phyloP scores from a whole-genome alignment of 495 filamentous ascomycete species.

The Annulohypoxylon stygium region DNA sequence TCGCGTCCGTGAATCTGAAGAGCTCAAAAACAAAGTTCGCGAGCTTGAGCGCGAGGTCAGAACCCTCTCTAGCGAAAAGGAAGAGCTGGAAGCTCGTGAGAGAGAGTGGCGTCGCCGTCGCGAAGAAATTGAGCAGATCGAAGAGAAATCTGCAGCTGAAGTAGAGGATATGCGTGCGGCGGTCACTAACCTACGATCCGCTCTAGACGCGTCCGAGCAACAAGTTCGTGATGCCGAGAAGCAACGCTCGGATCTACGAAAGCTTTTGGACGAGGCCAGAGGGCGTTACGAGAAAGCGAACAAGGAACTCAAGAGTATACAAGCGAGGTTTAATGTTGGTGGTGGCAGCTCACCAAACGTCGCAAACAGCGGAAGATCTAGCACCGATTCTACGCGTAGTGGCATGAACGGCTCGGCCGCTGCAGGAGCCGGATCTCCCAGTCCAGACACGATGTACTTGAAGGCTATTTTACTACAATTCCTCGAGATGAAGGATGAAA shows the following conservation, averaged over 20 bases:
- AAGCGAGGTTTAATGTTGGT: constrained; percentile 53
- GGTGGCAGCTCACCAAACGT: constrained; percentile 44
- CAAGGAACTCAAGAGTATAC: constrained; percentile 68
- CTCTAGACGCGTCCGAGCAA: constrained; percentile 87
- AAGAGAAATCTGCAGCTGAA: constrained; percentile 77
- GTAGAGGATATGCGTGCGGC: constrained; percentile 79
- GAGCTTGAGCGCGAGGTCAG: constrained; percentile 83
- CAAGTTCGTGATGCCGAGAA: constrained; percentile 84
- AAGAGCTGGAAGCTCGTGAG: constrained; percentile 74
- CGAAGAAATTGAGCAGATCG: constrained; percentile 78
- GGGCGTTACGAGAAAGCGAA: constrained; percentile 81
- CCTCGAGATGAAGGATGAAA: constrained; percentile 93
- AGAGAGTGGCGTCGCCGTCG: constrained; percentile 73
- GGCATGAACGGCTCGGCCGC: constrained; percentile 52
- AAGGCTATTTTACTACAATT: constrained; percentile 97
- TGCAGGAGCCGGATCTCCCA: constrained; percentile 51
- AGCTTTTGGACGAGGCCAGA: constrained; percentile 81
- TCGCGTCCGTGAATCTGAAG: constrained; percentile 85
- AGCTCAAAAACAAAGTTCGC: constrained; percentile 79
- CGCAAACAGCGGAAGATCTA: constrained; percentile 54
- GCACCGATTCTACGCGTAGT: constrained; percentile 72
- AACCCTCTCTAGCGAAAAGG: constrained; percentile 77
- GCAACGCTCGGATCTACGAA: constrained; percentile 80
- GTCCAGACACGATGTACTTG: constrained; percentile 85
- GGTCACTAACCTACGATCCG: constrained; percentile 81